Evolutionary conservation across 1,284 basidiomycete genomes (phyloP).

Genomic region (Puccinia coronata): DNA sequence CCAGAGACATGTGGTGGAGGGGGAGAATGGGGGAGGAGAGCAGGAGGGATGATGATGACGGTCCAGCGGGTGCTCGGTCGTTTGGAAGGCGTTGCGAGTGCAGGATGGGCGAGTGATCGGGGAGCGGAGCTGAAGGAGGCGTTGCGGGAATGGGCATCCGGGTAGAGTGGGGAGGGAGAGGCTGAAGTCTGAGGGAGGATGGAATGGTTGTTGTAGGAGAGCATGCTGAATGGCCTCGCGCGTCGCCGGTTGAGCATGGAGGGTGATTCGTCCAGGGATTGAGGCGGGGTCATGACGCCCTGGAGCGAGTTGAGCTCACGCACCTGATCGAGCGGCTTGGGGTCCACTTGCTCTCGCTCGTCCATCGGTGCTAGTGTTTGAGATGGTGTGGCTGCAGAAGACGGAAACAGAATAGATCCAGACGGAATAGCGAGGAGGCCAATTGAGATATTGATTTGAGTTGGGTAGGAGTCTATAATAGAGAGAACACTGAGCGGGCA

Average conservation of each 20-base stretch:
- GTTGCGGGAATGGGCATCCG: neutral
- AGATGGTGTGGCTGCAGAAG: too few species aligned
- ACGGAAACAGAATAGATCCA: neutral
- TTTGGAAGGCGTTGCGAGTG: constrained; percentile 9
- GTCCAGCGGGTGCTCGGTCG: constrained; percentile 60
- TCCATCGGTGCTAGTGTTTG: neutral
- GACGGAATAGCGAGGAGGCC: too few species aligned
- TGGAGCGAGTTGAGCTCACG: neutral
- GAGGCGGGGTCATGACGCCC: constrained; percentile 11
- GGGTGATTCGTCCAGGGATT: constrained; percentile 15
- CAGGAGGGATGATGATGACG: constrained; percentile 70
- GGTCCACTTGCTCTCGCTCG: neutral
- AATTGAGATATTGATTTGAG: too few species aligned
- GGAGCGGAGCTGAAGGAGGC: constrained; percentile 12
- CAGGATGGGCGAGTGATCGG: neutral
- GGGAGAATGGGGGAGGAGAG: constrained; percentile 66
- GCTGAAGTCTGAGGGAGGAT: neutral
- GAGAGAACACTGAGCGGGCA: too few species aligned
- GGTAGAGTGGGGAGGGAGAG: neutral
- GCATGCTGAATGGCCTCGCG: constrained; percentile 31
- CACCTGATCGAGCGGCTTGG: neutral
- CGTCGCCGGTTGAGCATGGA: neutral
- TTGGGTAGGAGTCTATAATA: too few species aligned
- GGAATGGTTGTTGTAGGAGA: constrained; percentile 19
- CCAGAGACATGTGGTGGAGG: constrained; percentile 64